phyloP scores from a whole-genome alignment of 805 yeast species.

The Jamesozyma lodderae region DNA sequence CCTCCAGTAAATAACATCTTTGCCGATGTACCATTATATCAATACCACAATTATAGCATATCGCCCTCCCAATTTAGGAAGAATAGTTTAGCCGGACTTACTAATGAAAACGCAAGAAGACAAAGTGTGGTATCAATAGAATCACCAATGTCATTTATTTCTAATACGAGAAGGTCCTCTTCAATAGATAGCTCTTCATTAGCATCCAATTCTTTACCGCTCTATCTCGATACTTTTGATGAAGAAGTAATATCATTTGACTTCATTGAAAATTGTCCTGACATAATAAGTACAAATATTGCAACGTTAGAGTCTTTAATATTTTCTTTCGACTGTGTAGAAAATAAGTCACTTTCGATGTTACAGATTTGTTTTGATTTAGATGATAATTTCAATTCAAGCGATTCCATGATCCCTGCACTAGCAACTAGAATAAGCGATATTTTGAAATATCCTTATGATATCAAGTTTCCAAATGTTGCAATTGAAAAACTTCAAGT shows the following conservation, averaged over 20 bases:
- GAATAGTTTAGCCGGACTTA: conserved; percentile 18
- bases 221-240: conserved; percentile 4
- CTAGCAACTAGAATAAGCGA: conserved; percentile 5
- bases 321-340: conserved; percentile 6
- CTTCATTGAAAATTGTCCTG: conserved; percentile 6
- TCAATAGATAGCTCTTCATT: conserved; percentile 7
- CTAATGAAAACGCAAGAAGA: conserved; percentile 15
- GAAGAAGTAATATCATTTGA: conserved; percentile 9
- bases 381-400: not conserved
- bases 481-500: conserved; percentile 10
- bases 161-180: conserved; percentile 9
- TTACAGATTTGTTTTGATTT: conserved; percentile 4
- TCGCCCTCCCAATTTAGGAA: conserved; percentile 21
- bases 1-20: not conserved
- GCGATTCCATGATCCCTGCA: not conserved
- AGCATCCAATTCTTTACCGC: not conserved
- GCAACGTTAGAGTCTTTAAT: conserved; percentile 8
- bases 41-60: conserved; percentile 7
- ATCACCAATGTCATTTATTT: not conserved
- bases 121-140: conserved; percentile 13
- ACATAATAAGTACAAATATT: conserved; percentile 10
- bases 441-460: conserved; percentile 11
- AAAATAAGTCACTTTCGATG: conserved; percentile 3
- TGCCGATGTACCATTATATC: not conserved
- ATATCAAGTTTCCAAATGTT: conserved; percentile 7